phyloP scores from a whole-genome alignment of 192 early-diverging fungal species.

The Cladochytrium replicatum region DNA sequence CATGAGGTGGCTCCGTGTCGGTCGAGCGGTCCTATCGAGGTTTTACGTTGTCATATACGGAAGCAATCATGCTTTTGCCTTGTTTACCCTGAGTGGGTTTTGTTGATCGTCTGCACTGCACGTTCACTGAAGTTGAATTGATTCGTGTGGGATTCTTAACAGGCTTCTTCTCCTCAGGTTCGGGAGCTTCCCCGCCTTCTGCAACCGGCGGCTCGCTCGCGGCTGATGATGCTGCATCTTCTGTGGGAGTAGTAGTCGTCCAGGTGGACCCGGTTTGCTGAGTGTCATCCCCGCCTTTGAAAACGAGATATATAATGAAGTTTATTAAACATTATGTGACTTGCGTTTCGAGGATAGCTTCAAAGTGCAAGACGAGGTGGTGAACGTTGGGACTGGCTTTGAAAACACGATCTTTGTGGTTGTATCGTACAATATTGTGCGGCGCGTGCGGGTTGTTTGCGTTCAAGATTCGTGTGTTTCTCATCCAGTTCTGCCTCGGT shows the following conservation, averaged over 20 bases:
- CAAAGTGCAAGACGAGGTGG: slow-evolving; percentile 49
- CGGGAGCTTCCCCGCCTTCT: slow-evolving; percentile 4
- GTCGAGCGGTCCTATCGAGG: slow-evolving; percentile 49
- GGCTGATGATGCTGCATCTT: too few species aligned
- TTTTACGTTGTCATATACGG: too few species aligned
- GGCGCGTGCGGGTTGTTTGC: slow-evolving; percentile 57
- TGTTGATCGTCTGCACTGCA: slow-evolving; percentile 50
- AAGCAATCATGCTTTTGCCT: too few species aligned
- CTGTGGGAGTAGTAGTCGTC: slow-evolving; percentile 9
- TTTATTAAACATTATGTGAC: too few species aligned
- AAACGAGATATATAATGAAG: slow-evolving; percentile 44
- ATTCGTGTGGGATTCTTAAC: slow-evolving; percentile 38
- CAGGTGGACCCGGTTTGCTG: slow-evolving; percentile 10
- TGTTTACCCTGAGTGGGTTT: slow-evolving; percentile 41
- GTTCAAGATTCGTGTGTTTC: slow-evolving; percentile 51
- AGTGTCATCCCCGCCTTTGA: too few species aligned
- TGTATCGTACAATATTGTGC: slow-evolving; percentile 54
- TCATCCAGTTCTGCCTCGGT: slow-evolving; percentile 48
- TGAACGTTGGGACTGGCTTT: slow-evolving; percentile 51
- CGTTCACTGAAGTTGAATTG: slow-evolving; percentile 57
- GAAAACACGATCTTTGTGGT: slow-evolving; percentile 44
- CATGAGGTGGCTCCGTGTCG: slow-evolving; percentile 54
- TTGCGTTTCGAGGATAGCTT: too few species aligned
- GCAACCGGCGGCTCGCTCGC: slow-evolving; percentile 1
- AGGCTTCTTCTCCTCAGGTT: slow-evolving; percentile 32